Conservation (phyloP, 345 rosid species). For the Pseudoturritis turrita region DNA sequence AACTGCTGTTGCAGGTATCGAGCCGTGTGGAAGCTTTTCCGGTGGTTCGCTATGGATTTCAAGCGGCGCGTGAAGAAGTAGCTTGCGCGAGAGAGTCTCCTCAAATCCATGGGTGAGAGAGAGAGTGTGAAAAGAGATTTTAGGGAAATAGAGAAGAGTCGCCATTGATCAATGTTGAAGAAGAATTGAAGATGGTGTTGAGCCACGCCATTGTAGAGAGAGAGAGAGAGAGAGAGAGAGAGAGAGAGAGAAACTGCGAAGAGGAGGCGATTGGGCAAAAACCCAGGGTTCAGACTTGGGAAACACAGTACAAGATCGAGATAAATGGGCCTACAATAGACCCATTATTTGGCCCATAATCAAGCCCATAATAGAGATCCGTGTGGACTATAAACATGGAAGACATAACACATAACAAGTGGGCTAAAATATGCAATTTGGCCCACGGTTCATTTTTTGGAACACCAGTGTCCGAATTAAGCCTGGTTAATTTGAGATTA, state of each 20-base stretch:
- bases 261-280: conserved; percentile 34
- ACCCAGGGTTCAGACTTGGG: conserved; percentile 31
- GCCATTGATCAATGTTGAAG: conserved; percentile 14
- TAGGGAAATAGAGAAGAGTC: conserved; percentile 18
- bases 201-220: conserved; percentile 36
- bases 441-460: no score
- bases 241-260: not conserved
- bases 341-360: not conserved
- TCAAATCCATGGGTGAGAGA: conserved; percentile 50
- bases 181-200: conserved; percentile 24
- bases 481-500: no score
- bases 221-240: conserved; percentile 17
- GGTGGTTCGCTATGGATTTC: conserved; percentile 28
- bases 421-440: not conserved
- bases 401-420: not conserved
- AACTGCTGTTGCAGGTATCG: conserved; percentile 20
- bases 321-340: conserved; percentile 10
- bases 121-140: not conserved
- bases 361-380: not conserved
- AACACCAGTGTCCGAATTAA: no score
- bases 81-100: conserved; percentile 38
- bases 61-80: conserved; percentile 35
- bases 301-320: not conserved
- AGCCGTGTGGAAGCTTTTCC: conserved; percentile 8
- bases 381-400: not conserved